Base-by-base conservation (phyloP, 441 rosid genomes). In the Gossypium schwendimanii region DNA sequence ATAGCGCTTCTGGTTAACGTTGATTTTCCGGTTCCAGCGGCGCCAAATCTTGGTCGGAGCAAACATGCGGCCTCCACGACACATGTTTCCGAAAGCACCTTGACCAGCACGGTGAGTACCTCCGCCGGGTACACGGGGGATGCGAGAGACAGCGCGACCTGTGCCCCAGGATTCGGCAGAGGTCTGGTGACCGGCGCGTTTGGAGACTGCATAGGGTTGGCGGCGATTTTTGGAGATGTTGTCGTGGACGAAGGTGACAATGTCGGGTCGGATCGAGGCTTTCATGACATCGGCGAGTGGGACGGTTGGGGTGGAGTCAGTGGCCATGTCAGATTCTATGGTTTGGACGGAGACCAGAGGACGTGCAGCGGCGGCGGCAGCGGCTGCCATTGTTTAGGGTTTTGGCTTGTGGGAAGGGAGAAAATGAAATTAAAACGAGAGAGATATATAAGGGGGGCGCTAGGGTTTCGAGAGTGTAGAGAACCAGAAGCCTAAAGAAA, bases 21-120 rank as follows among this genome's bases (percentile, higher is more conserved):
- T 92, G 73, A 92, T 77, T 64, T 87, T 87, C 1, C 98, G 81
- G 84, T 94, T 98, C 98, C 98, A 94, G 9, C 88, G 84, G 33
- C 98, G 88, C 97, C 97, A 94, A 93, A 89, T 92, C 90, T 88
- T 92, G 31, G 99, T 94, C 0, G 99, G 99, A 24, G 99, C 99
- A 63, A 94, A 94, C 99, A 94, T 94, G 11, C 99, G 85, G 0
- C 98, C 98, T 20, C 98, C 98, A 0, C 98, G 95, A 73, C 98
- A 94, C 98, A 91, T 91, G 91, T 94, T 94, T 1, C 98, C 98
- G 41, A 89, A 94, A 12, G 98, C 98, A 0, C 93, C 98, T 79
- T 94, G 98, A 24, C 98, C 98, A 0, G 98, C 98, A 6, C 98
- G 97, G 91, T 94, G 98, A 23, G 98, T 94, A 20, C 98, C 98